phyloP scores from a whole-genome alignment of 257 asterid genomes.

The Solanum paucissectum region DNA sequence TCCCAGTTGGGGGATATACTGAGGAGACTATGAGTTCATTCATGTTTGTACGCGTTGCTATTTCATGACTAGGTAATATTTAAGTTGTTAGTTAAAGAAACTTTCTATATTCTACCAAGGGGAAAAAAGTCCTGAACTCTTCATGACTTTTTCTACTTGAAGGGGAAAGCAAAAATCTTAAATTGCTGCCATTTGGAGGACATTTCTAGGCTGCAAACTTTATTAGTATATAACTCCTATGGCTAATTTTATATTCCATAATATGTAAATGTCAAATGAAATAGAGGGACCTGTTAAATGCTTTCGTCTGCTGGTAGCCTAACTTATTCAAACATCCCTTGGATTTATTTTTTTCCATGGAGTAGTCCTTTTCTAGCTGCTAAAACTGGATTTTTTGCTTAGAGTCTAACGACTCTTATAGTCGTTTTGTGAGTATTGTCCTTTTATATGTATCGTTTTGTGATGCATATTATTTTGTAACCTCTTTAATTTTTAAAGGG shows the following conservation, averaged over 20 bases:
- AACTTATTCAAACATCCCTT: not conserved
- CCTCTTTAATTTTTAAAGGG: not conserved
- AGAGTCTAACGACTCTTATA: not conserved
- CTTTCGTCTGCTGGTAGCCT: not conserved
- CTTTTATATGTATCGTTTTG: no score
- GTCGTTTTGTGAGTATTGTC: not conserved
- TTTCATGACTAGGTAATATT: slow-evolving; percentile 3
- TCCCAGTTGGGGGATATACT: slow-evolving; percentile 39
- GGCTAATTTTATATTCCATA: not conserved
- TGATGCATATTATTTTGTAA: no score
- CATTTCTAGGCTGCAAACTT: slow-evolving; percentile 33
- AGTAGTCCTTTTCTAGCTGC: not conserved
- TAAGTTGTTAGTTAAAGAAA: slow-evolving; percentile 7
- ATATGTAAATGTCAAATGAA: not conserved
- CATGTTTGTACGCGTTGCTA: slow-evolving; percentile 26
- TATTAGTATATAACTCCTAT: slow-evolving; percentile 1
- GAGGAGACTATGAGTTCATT: slow-evolving; percentile 41
- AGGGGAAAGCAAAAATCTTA: slow-evolving; percentile 24
- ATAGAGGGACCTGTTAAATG: not conserved
- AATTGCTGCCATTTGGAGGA: slow-evolving; percentile 71
- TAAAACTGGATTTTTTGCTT: not conserved
- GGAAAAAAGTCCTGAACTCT: not conserved
- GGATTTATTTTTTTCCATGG: not conserved
- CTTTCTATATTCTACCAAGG: slow-evolving; percentile 9
- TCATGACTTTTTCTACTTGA: slow-evolving; percentile 31